Base-by-base conservation (phyloP, 2,329 filamentous ascomycete genomes). In the Malbranchea cinnamomea region DNA sequence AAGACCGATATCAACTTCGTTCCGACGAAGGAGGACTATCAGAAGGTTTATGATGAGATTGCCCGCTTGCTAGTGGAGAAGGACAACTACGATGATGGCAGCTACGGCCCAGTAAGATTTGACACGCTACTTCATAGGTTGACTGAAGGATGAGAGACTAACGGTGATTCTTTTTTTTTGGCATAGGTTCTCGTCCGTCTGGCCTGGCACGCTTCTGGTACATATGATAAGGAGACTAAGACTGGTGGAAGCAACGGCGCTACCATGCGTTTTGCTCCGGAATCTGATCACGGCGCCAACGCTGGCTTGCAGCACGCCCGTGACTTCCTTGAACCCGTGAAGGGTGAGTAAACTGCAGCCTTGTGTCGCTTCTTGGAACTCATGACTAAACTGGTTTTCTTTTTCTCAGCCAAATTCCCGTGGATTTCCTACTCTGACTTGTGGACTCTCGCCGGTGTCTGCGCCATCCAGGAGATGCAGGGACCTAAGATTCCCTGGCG, bases 341-440 rank as follows among this genome's bases (percentile, higher is more conserved):
- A 94, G 67, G 63, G 74, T 78, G 54, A 53, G 68, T 56, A 4
- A 8, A 12, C 23, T 23, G 30, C 15, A 15, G n/a, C 13, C 28
- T 32, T 28, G 5, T 18, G 8, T 15, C 8, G 3, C 21, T n/a
- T n/a, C n/a, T n/a, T n/a, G n/a, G n/a, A n/a, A n/a, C n/a, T n/a
- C n/a, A n/a, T n/a, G n/a, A n/a, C n/a, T n/a, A n/a, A n/a, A 36
- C 48, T 37, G 28, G 26, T 22, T 25, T 18, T 27, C 8, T 19
- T 18, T 10, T n/a, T 32, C 16, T 14, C 36, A 71, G 70, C 67
- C 43, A 74, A 85, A 59, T 85, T 82, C 70, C 85, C 87, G 30
- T 95, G 87, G 89, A 93, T 95, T 60, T 69, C 70, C 38, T 92
- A 94, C 70, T 91, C 84, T 9, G 87, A 98, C 53, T 77, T 98